Conservation (phyloP, 2,329 filamentous ascomycete genomes). For the Bipolaris victoriae region DNA sequence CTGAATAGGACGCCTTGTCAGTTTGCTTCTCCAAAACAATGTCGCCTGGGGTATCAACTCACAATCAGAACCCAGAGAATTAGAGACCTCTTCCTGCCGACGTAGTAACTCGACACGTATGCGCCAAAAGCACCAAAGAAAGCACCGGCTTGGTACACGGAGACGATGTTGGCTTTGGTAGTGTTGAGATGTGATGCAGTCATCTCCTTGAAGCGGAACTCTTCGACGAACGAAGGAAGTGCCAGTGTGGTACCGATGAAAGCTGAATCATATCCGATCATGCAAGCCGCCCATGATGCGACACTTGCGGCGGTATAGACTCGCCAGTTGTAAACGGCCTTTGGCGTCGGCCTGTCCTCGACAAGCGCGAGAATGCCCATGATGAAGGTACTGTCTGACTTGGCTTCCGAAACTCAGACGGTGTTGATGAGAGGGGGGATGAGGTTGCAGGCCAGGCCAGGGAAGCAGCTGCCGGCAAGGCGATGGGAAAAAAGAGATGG, state of each 20-base stretch:
- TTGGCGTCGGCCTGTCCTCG: conserved; percentile 59
- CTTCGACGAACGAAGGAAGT: conserved; percentile 69
- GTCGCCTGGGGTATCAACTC: background rate
- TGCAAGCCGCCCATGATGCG: conserved; percentile 63
- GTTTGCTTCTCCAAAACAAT: background rate
- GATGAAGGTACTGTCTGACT: conserved; percentile 9
- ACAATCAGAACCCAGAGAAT: conserved; percentile 63
- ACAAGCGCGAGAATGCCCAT: conserved; percentile 46
- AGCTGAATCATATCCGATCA: conserved; percentile 71
- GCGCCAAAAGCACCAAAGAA: conserved; percentile 71
- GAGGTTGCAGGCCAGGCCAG: conserved; percentile 5
- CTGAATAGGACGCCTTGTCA: conserved; percentile 5
- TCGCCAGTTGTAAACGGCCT: conserved; percentile 65
- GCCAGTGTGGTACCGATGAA: conserved; percentile 79
- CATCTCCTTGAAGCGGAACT: conserved; percentile 69
- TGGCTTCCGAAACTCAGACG: background rate
- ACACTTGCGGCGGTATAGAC: conserved; percentile 62
- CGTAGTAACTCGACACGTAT: conserved; percentile 69
- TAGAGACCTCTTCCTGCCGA: conserved; percentile 70
- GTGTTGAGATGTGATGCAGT: conserved; percentile 58
- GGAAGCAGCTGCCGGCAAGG: background rate
- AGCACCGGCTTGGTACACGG: conserved; percentile 80
- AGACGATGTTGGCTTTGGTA: conserved; percentile 77
- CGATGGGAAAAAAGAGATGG: conserved; percentile 2
- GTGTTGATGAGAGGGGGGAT: conserved; percentile 2